These are phyloP conservation scores for Fusarium pseudocircinatum DNA, from an alignment of 2,329 filamentous ascomycete genomes.

Conservation along the genomic window DNA sequence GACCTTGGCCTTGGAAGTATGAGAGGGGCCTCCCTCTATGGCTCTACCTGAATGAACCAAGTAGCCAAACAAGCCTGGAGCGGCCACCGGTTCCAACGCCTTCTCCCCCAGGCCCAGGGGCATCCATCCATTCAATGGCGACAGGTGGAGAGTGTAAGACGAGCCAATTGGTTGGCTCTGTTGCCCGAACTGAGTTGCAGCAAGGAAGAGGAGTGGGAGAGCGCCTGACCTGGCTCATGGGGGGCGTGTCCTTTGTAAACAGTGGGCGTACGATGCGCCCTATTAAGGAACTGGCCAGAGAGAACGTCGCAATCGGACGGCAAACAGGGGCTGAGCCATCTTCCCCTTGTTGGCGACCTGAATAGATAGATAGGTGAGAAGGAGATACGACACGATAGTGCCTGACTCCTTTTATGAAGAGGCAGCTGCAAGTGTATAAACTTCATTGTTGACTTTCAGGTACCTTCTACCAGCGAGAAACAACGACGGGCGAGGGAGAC, in stretches of 20 bases:
- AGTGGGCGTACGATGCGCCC: constrained; percentile 23
- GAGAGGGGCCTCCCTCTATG: constrained; percentile 22
- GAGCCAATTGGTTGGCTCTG: constrained; percentile 34
- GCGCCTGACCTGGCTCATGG: constrained; percentile 12
- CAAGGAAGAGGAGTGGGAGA: constrained; percentile 30
- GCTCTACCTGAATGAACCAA: constrained; percentile 37
- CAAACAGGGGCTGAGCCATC: constrained; percentile 37
- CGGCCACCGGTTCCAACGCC: constrained; percentile 40
- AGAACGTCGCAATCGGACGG: constrained; percentile 38
- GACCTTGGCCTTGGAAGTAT: constrained; percentile 34
- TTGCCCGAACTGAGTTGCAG: constrained; percentile 41
- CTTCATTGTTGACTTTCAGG: not conserved
- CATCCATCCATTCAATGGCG: constrained; percentile 38
- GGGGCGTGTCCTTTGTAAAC: constrained; percentile 11
- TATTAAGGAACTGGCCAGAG: constrained; percentile 34
- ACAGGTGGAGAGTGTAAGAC: constrained; percentile 32
- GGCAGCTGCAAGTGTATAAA: not conserved
- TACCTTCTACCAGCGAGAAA: not conserved
- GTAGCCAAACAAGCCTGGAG: constrained; percentile 19
- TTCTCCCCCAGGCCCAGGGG: constrained; percentile 27
- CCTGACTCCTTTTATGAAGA: not conserved
- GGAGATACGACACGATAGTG: constrained; percentile 9
- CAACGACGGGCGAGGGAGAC: constrained; percentile 3
- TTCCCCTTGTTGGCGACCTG: constrained; percentile 12
- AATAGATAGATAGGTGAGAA: constrained; percentile 12